These are phyloP conservation scores for Cyclocybe aegerita DNA, from an alignment of 768 basidiomycete genomes.

Conservation along the genomic window DNA sequence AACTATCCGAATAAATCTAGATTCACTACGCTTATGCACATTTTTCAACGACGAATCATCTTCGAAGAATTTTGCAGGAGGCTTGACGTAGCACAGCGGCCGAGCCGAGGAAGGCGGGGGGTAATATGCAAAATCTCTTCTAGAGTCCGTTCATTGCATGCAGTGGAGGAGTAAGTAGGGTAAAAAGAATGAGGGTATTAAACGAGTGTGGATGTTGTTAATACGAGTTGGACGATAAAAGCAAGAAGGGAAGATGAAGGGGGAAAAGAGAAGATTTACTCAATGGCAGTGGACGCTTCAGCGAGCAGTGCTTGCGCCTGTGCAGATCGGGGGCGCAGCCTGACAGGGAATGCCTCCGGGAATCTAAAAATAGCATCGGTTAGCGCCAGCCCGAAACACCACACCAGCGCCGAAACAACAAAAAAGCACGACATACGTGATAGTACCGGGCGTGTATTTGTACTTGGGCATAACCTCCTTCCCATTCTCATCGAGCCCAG, in stretches of 20 bases:
- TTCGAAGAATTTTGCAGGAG: too few relatives aligned
- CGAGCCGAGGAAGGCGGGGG: too few relatives aligned
- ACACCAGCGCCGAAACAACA: not conserved
- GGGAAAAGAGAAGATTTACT: not conserved
- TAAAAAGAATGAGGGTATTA: too few relatives aligned
- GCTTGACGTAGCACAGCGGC: too few relatives aligned
- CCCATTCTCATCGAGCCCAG: constrained; percentile 27
- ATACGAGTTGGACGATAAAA: not conserved
- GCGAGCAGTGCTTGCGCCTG: constrained; percentile 14
- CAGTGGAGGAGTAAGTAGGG: too few relatives aligned
- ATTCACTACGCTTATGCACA: too few relatives aligned
- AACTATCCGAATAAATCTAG: too few relatives aligned
- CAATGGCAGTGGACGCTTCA: constrained; percentile 3
- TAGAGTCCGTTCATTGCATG: too few relatives aligned
- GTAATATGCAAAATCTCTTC: too few relatives aligned
- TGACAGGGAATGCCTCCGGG: constrained; percentile 13
- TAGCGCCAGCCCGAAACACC: not conserved
- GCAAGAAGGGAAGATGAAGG: constrained; percentile 3
- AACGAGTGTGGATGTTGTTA: too few relatives aligned
- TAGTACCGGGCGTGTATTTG: constrained; percentile 15
- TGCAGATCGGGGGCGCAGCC: constrained; percentile 16
- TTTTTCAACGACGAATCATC: too few relatives aligned
- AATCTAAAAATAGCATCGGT: not conserved
- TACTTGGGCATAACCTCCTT: constrained; percentile 20
- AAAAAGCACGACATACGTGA: constrained; percentile 20